Conservation (phyloP, 495 filamentous ascomycete genomes). For the Penicillium tannophilum region DNA sequence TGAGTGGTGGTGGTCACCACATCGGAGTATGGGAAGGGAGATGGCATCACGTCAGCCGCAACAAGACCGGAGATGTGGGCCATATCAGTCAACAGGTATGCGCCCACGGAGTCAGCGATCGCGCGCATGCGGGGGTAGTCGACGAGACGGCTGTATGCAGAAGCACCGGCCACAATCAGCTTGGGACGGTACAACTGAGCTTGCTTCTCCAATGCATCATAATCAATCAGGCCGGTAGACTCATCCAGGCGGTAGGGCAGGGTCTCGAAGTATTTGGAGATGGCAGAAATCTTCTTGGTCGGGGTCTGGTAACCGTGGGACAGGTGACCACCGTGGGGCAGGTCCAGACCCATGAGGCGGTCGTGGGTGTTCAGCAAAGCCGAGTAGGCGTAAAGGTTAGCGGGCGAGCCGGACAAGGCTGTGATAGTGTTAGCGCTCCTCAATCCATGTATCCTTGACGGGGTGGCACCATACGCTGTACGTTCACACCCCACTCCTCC, state of each 20-base stretch:
- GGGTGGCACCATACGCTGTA: conserved; percentile 69
- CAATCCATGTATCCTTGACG: conserved; percentile 2
- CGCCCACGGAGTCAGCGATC: conserved; percentile 86
- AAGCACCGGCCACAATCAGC: conserved; percentile 92
- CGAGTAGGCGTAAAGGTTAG: conserved; percentile 94
- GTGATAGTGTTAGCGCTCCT: conserved; percentile 21
- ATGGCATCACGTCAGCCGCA: conserved; percentile 84
- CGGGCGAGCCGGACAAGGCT: conserved; percentile 95
- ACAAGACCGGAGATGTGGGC: conserved; percentile 97
- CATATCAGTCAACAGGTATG: conserved; percentile 93
- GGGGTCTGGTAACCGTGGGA: conserved; percentile 98
- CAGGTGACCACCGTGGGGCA: conserved; percentile 94
- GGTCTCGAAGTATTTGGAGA: conserved; percentile 99
- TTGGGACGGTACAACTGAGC: conserved; percentile 90
- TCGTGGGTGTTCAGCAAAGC: conserved; percentile 91
- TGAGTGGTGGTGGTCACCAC: conserved; percentile 98
- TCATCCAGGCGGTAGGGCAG: conserved; percentile 91
- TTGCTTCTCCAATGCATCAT: conserved; percentile 81
- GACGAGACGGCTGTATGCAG: conserved; percentile 91
- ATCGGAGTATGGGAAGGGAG: conserved; percentile 87
- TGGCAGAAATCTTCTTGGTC: conserved; percentile 96
- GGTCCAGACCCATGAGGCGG: conserved; percentile 93
- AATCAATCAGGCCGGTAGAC: conserved; percentile 90
- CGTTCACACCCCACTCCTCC: conserved; percentile 96
- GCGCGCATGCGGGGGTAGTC: conserved; percentile 87